Evolutionary conservation across 2,329 filamentous ascomycete species (phyloP), one percentile per base, ranked within the genome.

Genomic region (Penicillium sp.): DNA sequence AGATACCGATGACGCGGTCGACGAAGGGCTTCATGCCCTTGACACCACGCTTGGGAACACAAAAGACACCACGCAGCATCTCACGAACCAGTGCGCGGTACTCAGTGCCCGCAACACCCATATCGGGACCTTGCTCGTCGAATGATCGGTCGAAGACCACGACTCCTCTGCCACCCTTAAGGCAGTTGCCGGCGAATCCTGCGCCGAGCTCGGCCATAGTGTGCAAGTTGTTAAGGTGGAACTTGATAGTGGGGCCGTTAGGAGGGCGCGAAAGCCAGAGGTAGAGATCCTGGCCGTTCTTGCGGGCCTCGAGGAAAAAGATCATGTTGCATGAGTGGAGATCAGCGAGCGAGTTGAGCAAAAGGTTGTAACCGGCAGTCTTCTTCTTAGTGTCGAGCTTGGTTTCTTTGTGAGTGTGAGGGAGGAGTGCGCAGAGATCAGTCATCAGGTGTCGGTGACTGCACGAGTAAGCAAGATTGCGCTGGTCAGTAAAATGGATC

Each of bases 381-480:
- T 77, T 92, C 37, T 90, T 93, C 79, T 98, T 98, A 52, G 91
- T 95, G 75, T 99, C 95, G 64, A 97, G 90, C 78, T 99, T 99
- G 67, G 90, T 91, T 74, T 99, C 95, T 79, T 96, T 96, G 71
- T 91, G 87, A 64, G 88, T 88, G 75, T 99, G 95, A 2, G 95
- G 95, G 63, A 99, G 87, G 76, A 99, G 87, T 29, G 89, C 84
- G 56, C 91, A 86, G 48, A 99, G 82, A 71, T 99, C 95, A 70
- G 93, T 90, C 61, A 99, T 84, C 44, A 99, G 82, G 78, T 99
- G 95, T 44, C 95, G 90, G 76, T 97, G 95, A 75, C 93, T 96
- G 67, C 24, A 59, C 49, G 56, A 54, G 48, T 35, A 58, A 58
- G 22, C 10, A 55, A 59, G 62, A 58, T 58, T 56, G 59, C 52